phyloP scores from a whole-genome alignment of 176 grass and related monocot species.

The Oryza glumipatula region DNA sequence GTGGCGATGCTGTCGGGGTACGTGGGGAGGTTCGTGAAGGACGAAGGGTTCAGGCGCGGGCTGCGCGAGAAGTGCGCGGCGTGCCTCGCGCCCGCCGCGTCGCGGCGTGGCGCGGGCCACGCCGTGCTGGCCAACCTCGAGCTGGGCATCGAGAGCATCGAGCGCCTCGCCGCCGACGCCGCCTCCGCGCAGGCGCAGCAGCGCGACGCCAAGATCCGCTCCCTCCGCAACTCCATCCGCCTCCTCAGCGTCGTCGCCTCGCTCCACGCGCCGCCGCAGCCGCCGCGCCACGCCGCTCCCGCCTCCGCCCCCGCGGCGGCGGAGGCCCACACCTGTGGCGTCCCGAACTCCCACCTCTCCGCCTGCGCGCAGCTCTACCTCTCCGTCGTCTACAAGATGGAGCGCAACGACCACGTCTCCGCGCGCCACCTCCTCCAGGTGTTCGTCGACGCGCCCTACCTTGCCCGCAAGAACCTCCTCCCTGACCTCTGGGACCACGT shows the following conservation, averaged over 20 bases:
- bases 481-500: constrained; percentile 96
- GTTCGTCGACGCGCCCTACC: constrained; percentile 78
- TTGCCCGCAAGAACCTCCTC: constrained; percentile 77
- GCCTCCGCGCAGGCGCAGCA: constrained; percentile 2
- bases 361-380: constrained; percentile 95
- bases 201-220: constrained; percentile 85
- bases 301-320: not conserved
- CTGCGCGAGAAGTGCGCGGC: constrained; percentile 72
- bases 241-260: constrained; percentile 85
- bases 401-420: constrained; percentile 70
- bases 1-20: constrained; percentile 78
- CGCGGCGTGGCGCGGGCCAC: constrained; percentile 32
- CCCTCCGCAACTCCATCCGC: constrained; percentile 86
- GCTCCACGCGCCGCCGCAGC: constrained; percentile 47
- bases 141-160: constrained; percentile 86
- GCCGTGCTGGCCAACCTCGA: constrained; percentile 88
- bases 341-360: constrained; percentile 75
- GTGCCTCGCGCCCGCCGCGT: constrained; percentile 46
- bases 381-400: constrained; percentile 83
- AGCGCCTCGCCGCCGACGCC: constrained; percentile 67
- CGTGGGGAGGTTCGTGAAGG: constrained; percentile 73
- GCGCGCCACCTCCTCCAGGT: constrained; percentile 91
- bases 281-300: not conserved
- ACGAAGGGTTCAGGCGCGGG: constrained; percentile 58
- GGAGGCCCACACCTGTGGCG: constrained; percentile 51